Conservation (phyloP, 805 yeast species). For the Brettanomyces nanus region DNA sequence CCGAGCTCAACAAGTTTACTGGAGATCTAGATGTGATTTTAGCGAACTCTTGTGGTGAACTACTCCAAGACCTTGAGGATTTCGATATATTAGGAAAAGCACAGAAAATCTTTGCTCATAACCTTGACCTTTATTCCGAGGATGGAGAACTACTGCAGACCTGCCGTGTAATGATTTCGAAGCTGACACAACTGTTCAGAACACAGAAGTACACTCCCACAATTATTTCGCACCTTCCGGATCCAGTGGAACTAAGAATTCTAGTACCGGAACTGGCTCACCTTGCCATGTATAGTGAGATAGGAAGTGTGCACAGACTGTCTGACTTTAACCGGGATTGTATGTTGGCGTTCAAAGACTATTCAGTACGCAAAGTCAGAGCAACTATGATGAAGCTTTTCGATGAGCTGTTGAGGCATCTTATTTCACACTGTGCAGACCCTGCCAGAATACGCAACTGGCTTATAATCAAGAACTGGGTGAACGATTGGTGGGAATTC, state of each 20-base stretch:
- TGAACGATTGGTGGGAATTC: constrained; percentile 8
- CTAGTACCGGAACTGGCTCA: neutral
- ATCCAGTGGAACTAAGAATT: neutral
- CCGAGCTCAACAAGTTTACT: neutral
- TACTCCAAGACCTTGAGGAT: neutral
- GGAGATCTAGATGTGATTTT: constrained; percentile 3
- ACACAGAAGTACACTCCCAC: neutral
- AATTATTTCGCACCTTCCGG: neutral
- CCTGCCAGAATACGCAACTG: constrained; percentile 8
- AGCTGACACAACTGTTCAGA: neutral
- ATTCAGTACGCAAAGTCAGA: neutral
- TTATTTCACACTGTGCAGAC: neutral
- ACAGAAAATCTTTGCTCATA: neutral
- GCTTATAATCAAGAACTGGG: constrained; percentile 8
- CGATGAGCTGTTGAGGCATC: neutral
- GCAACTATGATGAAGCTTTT: neutral
- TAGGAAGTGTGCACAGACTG: neutral
- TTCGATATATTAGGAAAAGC: neutral
- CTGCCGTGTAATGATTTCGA: neutral
- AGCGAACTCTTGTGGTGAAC: neutral
- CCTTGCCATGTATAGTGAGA: neutral
- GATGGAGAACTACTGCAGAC: neutral
- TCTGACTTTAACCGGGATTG: neutral
- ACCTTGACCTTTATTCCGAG: neutral
- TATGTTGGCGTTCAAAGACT: neutral